These are phyloP conservation scores for Wickerhamiella cacticola DNA, from an alignment of 805 yeast species.

Conservation along the genomic window DNA sequence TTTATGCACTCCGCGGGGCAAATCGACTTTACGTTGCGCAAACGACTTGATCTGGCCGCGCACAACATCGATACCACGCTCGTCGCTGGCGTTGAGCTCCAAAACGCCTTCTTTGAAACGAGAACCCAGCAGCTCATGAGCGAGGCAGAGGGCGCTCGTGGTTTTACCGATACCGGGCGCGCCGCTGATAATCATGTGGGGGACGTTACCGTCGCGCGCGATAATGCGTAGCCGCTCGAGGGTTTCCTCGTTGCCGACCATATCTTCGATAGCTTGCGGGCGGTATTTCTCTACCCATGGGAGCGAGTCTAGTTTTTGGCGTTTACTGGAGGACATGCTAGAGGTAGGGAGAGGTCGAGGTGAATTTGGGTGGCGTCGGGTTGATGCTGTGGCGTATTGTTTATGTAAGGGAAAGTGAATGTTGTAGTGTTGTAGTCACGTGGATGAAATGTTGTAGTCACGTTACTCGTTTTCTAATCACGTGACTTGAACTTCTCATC, in stretches of 20 bases:
- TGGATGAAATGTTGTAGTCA: too few relatives aligned
- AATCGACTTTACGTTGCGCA: constrained; percentile 82
- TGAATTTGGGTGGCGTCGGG: not conserved
- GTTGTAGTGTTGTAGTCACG: too few relatives aligned
- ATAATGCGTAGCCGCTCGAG: constrained; percentile 71
- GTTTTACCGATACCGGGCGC: constrained; percentile 97
- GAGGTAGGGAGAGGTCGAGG: not conserved
- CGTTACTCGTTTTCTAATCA: too few relatives aligned
- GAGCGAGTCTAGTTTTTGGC: constrained; percentile 4
- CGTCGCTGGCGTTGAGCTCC: constrained; percentile 93
- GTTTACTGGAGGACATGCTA: not conserved
- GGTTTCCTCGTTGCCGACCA: constrained; percentile 90
- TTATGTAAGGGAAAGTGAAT: too few relatives aligned
- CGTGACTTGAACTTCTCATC: too few relatives aligned
- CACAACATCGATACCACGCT: constrained; percentile 94
- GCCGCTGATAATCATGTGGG: constrained; percentile 87
- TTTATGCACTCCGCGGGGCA: constrained; percentile 86
- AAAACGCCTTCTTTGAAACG: constrained; percentile 69
- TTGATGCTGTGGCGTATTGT: too few relatives aligned
- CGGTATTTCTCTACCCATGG: constrained; percentile 89
- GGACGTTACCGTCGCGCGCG: constrained; percentile 90
- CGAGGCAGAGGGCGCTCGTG: constrained; percentile 83
- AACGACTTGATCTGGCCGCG: constrained; percentile 87
- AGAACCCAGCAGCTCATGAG: constrained; percentile 67
- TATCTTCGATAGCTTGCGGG: constrained; percentile 64